Conservation (phyloP, 768 basidiomycete genomes). For the Tephrocybe sp. region DNA sequence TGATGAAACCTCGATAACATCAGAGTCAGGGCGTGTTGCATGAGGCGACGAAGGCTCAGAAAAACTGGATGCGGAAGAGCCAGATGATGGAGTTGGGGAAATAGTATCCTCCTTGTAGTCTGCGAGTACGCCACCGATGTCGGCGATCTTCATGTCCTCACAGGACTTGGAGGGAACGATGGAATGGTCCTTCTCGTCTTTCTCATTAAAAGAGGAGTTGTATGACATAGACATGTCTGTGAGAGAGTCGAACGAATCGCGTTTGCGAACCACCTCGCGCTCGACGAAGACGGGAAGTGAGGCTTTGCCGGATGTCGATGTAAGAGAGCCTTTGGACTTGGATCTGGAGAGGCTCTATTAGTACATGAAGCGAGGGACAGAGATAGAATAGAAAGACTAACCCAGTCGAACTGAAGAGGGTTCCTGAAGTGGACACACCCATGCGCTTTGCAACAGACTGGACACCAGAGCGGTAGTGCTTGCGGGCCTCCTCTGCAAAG, state of each 20-base stretch:
- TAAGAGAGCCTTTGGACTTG: slow-evolving; percentile 23
- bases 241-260: slow-evolving; percentile 49
- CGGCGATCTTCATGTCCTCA: slow-evolving; percentile 33
- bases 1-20: slow-evolving; percentile 30
- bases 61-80: slow-evolving; percentile 35
- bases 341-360: slow-evolving; percentile 11
- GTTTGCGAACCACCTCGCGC: slow-evolving; percentile 43
- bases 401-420: slow-evolving; percentile 25
- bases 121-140: slow-evolving; percentile 38
- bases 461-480: slow-evolving; percentile 37
- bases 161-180: slow-evolving; percentile 36
- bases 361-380: not conserved
- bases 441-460: slow-evolving; percentile 30
- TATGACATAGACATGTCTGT: slow-evolving; percentile 41
- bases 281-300: slow-evolving; percentile 48
- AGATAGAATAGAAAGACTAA: slow-evolving; percentile 10
- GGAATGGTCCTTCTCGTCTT: slow-evolving; percentile 30
- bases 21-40: slow-evolving; percentile 24
- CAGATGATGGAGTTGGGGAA: slow-evolving; percentile 35
- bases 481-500: slow-evolving; percentile 49
- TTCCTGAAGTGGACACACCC: slow-evolving; percentile 21
- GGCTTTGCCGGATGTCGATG: slow-evolving; percentile 21
- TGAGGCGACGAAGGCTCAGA: slow-evolving; percentile 11
- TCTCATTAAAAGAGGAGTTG: slow-evolving; percentile 33
- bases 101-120: slow-evolving; percentile 31